These are phyloP conservation scores for Fusarium sp. DNA, from an alignment of 2,329 filamentous ascomycete genomes.

Conservation along the genomic window DNA sequence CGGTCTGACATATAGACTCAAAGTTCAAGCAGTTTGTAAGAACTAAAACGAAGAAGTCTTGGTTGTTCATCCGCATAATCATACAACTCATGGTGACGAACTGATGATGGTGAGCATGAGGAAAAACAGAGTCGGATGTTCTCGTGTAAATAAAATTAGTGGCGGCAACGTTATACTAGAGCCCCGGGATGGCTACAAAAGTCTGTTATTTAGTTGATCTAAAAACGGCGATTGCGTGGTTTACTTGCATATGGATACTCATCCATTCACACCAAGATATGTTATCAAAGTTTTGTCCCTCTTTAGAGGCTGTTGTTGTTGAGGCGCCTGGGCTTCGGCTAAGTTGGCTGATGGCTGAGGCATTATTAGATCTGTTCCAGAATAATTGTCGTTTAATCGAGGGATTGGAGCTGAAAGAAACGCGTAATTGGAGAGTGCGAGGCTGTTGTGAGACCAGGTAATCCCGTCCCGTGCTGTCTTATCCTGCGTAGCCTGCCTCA, in stretches of 20 bases:
- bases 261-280: neutral
- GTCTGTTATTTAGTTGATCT: conserved; percentile 5
- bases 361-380: conserved; percentile 25
- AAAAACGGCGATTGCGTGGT: conserved; percentile 23
- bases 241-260: conserved; percentile 1
- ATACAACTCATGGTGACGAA: conserved; percentile 27
- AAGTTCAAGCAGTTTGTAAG: neutral
- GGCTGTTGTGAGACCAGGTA: conserved; percentile 21
- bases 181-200: conserved; percentile 22
- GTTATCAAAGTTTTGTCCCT: neutral
- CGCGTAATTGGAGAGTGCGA: conserved; percentile 11
- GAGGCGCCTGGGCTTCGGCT: conserved; percentile 15
- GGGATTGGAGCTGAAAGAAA: conserved; percentile 10
- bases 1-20: neutral
- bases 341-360: conserved; percentile 9
- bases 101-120: conserved; percentile 14
- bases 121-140: conserved; percentile 26
- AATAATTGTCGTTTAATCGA: conserved; percentile 23
- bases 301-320: neutral
- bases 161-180: conserved; percentile 28
- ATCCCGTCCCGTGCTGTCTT: neutral
- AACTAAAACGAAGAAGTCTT: neutral
- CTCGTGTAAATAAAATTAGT: conserved; percentile 20
- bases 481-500: neutral
- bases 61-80: neutral